Conservation (phyloP, 2,329 filamentous ascomycete genomes). For the Sclerotinia minor region DNA sequence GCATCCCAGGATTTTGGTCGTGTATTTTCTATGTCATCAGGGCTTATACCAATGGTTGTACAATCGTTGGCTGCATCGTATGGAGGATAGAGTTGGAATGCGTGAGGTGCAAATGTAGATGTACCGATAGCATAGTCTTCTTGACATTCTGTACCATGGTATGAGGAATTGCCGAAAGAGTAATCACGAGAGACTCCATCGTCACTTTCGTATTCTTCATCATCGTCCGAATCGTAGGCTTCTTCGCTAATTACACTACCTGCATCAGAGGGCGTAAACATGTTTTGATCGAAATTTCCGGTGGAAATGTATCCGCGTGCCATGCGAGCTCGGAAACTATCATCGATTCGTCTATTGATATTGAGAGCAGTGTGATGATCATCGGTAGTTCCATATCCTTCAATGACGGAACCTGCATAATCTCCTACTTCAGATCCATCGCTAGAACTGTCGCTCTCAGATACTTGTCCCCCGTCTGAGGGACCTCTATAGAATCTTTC, state of each 20-base stretch:
- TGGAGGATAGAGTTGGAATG: conserved; percentile 1
- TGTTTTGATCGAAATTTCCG: background rate
- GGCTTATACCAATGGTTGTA: background rate
- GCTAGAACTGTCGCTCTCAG: background rate
- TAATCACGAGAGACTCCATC: background rate
- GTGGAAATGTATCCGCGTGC: background rate
- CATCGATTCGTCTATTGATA: background rate
- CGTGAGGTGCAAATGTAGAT: background rate
- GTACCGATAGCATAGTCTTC: conserved; percentile 16
- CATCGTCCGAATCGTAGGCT: background rate
- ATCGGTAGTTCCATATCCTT: conserved; percentile 9
- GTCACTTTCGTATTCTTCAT: background rate
- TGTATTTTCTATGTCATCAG: background rate
- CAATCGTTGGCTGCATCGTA: conserved; percentile 1
- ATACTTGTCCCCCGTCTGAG: background rate
- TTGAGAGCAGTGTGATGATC: background rate
- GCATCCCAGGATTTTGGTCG: background rate
- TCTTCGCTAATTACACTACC: background rate
- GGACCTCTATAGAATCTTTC: background rate
- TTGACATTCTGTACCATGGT: conserved; percentile 13
- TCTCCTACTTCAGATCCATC: conserved; percentile 3
- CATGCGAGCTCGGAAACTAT: conserved; percentile 6
- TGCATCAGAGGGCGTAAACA: background rate
- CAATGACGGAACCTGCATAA: conserved; percentile 8
- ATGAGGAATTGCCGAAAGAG: conserved; percentile 7